Conservation (phyloP, 1,284 basidiomycete genomes). For the Hemileia vastatrix region DNA sequence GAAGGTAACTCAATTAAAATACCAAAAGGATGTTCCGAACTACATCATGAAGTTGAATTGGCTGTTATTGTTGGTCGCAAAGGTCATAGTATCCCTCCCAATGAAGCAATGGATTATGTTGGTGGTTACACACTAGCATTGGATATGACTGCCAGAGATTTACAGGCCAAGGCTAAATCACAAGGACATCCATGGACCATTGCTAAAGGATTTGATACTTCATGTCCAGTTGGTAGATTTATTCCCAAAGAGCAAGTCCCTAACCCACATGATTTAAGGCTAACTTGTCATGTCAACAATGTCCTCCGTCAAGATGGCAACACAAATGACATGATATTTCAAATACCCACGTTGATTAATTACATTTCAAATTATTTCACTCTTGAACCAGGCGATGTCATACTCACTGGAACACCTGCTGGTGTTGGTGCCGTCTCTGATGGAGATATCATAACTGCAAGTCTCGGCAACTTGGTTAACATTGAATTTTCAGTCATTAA, state of each 20-base stretch:
- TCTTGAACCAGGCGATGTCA: slow-evolving; percentile 16
- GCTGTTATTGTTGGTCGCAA: slow-evolving; percentile 13
- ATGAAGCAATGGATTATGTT: slow-evolving; percentile 9
- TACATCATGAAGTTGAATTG: slow-evolving; percentile 10
- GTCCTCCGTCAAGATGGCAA: slow-evolving; percentile 4
- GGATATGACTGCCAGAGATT: slow-evolving; percentile 16
- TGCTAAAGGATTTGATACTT: slow-evolving; percentile 21
- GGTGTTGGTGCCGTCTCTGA: no score
- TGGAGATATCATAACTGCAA: no score
- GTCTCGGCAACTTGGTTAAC: no score
- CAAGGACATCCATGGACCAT: slow-evolving; percentile 4
- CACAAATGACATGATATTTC: slow-evolving; percentile 13
- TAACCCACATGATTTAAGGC: slow-evolving; percentile 7
- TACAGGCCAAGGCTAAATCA: slow-evolving; percentile 11
- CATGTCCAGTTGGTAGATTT: slow-evolving; percentile 17
- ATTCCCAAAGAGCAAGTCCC: not conserved
- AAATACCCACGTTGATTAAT: slow-evolving; percentile 13
- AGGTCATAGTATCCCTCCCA: not conserved
- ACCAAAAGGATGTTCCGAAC: not conserved
- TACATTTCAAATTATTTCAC: slow-evolving; percentile 12
- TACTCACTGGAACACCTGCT: slow-evolving; percentile 15
- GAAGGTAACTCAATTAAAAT: no score
- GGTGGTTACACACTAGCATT: slow-evolving; percentile 14
- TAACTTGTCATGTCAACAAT: slow-evolving; percentile 13
- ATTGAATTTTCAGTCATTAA: no score